These are phyloP conservation scores for Botrytis fabae DNA, from an alignment of 2,329 filamentous ascomycete genomes.

Conservation along the genomic window DNA sequence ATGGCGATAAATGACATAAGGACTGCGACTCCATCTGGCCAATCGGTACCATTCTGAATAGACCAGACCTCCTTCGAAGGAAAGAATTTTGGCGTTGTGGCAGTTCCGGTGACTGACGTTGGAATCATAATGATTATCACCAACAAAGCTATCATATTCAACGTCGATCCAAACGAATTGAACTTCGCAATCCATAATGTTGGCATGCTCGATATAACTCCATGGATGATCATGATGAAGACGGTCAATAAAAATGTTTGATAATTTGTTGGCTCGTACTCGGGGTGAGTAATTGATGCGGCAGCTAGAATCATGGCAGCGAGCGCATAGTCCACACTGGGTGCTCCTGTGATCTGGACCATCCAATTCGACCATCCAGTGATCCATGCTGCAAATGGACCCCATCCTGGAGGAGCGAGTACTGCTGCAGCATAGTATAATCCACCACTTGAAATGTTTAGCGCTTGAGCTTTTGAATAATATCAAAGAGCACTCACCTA, in stretches of 20 bases:
- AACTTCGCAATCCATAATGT: constrained; percentile 69
- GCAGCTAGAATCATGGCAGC: constrained; percentile 71
- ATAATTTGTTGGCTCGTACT: constrained; percentile 63
- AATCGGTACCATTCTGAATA: constrained; percentile 67
- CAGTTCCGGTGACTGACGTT: constrained; percentile 47
- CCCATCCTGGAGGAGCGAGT: constrained; percentile 64
- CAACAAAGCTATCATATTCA: constrained; percentile 69
- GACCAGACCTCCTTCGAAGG: constrained; percentile 63
- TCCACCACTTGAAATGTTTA: constrained; percentile 52
- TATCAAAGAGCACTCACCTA: constrained; percentile 42
- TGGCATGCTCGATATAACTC: constrained; percentile 66
- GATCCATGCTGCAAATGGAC: constrained; percentile 67
- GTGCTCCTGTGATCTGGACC: constrained; percentile 64
- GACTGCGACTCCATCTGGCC: constrained; percentile 64
- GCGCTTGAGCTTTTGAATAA: neutral
- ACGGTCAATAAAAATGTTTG: constrained; percentile 69
- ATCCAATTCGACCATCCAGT: constrained; percentile 73
- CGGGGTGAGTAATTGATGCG: constrained; percentile 65
- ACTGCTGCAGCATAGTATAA: constrained; percentile 75
- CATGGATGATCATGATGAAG: constrained; percentile 68
- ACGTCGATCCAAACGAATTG: constrained; percentile 68
- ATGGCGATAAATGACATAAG: constrained; percentile 72
- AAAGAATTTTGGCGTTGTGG: constrained; percentile 57
- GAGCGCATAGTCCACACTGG: constrained; percentile 65
- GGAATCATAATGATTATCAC: constrained; percentile 70